These are phyloP conservation scores for Perkinsus marinus DNA, from an alignment of 169 alveolate genomes.

Conservation along the genomic window DNA sequence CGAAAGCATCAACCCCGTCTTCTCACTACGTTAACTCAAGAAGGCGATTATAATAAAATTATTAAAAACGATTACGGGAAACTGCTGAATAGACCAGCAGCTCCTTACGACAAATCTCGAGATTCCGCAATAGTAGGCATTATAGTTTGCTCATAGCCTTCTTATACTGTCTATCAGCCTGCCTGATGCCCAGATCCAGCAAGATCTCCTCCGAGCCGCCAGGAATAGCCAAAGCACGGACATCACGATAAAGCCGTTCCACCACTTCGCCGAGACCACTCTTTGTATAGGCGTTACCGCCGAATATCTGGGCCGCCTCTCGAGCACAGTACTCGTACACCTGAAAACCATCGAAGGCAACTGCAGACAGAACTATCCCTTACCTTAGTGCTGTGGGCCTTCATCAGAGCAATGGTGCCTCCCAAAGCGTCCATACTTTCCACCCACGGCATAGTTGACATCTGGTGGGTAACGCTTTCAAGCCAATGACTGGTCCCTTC, in stretches of 20 bases:
- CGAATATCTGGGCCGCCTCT: slow-evolving; percentile 26
- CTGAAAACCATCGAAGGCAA: not conserved
- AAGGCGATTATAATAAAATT: not conserved
- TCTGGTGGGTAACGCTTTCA: slow-evolving; percentile 12
- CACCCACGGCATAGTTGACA: not conserved
- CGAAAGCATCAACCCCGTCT: too few relatives aligned
- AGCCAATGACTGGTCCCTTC: slow-evolving; percentile 22
- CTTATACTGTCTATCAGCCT: slow-evolving; percentile 16
- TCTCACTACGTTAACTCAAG: not conserved
- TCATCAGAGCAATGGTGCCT: slow-evolving; percentile 21
- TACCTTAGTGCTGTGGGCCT: slow-evolving; percentile 11
- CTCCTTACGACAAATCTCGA: too few relatives aligned
- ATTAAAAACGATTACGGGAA: not conserved
- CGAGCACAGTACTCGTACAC: slow-evolving; percentile 19
- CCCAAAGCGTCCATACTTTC: slow-evolving; percentile 14
- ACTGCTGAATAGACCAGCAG: not conserved
- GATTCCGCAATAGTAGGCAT: too few relatives aligned
- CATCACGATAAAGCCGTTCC: slow-evolving; percentile 28
- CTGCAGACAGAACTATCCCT: not conserved
- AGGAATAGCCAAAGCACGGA: slow-evolving; percentile 27
- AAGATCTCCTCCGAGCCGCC: slow-evolving; percentile 30
- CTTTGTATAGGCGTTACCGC: slow-evolving; percentile 29
- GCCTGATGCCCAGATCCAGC: slow-evolving; percentile 28
- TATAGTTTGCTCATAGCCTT: slow-evolving; percentile 7
- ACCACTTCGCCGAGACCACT: slow-evolving; percentile 15